Evolutionary conservation across 257 asterid species (phyloP).

Genomic region (Solanum chiquidenum): DNA sequence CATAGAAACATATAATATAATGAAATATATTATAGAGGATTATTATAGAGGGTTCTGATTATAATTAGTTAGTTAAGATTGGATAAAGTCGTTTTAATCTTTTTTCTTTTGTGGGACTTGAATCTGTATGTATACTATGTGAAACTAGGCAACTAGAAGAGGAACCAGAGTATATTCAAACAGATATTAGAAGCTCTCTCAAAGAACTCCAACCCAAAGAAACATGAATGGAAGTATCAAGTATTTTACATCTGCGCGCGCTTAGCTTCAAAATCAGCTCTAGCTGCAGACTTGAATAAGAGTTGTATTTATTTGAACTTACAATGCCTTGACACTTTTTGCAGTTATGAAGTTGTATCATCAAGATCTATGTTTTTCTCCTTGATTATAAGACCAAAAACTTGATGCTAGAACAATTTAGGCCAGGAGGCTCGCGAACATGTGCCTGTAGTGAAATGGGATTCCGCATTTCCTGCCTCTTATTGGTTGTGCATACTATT

Average conservation of each 20-base stretch:
- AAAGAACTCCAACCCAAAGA: background rate
- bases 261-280: background rate
- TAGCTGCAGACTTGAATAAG: background rate
- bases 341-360: background rate
- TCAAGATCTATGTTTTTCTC: background rate
- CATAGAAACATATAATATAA: background rate
- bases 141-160: background rate
- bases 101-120: background rate
- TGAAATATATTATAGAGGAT: background rate
- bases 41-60: background rate
- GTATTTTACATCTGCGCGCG: background rate
- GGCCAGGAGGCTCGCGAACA: background rate
- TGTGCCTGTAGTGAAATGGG: background rate
- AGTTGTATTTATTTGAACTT: background rate
- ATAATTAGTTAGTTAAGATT: background rate
- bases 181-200: background rate
- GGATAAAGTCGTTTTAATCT: background rate
- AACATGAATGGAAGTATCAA: background rate
- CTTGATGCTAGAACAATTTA: background rate
- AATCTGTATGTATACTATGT: background rate
- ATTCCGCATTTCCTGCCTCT: background rate
- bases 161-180: background rate
- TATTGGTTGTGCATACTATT: background rate
- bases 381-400: background rate
- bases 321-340: background rate